Percentiles rank a stretch among this genome's conserved stretches.
Evolutionary conservation across 169 alveolate species (phyloP).

Genomic region (Besnoitia besnoiti): DNA sequence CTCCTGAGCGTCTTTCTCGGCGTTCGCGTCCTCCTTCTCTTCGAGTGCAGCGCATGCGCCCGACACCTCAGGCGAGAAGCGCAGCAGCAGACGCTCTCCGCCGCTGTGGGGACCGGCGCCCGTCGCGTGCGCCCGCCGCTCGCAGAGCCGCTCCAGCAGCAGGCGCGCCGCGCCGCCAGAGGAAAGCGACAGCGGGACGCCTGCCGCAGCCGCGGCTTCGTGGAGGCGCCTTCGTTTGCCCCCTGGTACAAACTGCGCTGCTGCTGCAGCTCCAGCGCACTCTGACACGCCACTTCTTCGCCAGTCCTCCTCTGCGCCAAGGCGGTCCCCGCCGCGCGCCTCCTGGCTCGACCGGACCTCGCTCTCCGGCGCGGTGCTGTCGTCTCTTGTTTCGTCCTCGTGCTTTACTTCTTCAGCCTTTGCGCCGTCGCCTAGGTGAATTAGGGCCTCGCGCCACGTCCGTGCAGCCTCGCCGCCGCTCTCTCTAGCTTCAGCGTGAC

Average conservation of each 20-base stretch:
- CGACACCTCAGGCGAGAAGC: not conserved
- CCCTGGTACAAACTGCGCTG: not conserved
- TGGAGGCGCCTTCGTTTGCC: not conserved
- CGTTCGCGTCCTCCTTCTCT: not conserved
- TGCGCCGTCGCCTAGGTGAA: no score
- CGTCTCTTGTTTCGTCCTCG: no score
- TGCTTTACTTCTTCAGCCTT: no score
- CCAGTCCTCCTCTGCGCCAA: not conserved
- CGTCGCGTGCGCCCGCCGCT: not conserved
- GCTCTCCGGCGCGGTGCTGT: no score
- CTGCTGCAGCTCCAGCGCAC: not conserved
- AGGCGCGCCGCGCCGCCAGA: not conserved
- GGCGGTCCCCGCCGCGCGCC: no score
- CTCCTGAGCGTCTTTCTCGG: not conserved
- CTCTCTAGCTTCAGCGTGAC: no score
- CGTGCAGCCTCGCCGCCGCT: no score
- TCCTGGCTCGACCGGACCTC: no score
- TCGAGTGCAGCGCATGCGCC: not conserved
- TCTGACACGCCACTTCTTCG: not conserved
- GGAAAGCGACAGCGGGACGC: not conserved
- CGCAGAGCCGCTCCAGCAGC: not conserved
- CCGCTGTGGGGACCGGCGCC: constrained; percentile 13
- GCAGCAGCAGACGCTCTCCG: not conserved
- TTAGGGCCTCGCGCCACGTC: no score
- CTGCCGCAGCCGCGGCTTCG: not conserved